Base-by-base conservation (phyloP, 176 grass and related monocot species). In the Guadua angustifolia region DNA sequence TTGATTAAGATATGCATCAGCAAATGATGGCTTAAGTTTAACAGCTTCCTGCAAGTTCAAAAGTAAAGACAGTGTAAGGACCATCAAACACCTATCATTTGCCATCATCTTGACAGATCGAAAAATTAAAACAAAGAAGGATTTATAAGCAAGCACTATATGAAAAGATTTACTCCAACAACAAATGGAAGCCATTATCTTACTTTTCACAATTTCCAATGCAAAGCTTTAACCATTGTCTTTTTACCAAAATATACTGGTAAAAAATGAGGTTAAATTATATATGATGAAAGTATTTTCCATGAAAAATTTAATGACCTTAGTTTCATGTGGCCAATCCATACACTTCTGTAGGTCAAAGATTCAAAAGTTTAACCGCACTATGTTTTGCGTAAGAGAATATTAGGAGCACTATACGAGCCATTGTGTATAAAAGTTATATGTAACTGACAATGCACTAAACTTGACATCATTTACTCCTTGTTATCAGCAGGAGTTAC, bases 1-100 rank as follows among this genome's bases (percentile, higher is more conserved):
- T 80, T 93, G 85, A 66, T 99, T 99, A 80, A 99, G 91, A 90
- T 99, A 88, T 39, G 96, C 96, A 92, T 99, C 96, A 68, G 93
- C 68, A 80, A 95, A 99, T 22, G 91, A 86, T 66, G 96, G 96
- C 78, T 99, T 99, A 74, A 95, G 93, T 79, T 92, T 99, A 90
- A 99, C 88, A 85, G 93, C 96, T 89, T 99, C 96, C 96, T 99
- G 89, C 46, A 52, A 87, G 64, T 75, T 58, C 53, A 52, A 73
- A 79, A 61, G 24, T 13, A 86, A 81, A 45, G 26, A 19, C 22
- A 5, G 13, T 81, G 7, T 25, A 24, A 55, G 35, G 39, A 21
- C 65, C 47, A 25, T 67, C 42, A 57, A 80, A 67, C 26, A 79
- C 32, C 19, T n/a, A 78, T 50, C 43, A 42, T 74, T 80, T 8